Evolutionary conservation across 768 basidiomycete genomes (phyloP), one percentile per base, ranked within the genome.

Genomic region (Hydnum rufescens): DNA sequence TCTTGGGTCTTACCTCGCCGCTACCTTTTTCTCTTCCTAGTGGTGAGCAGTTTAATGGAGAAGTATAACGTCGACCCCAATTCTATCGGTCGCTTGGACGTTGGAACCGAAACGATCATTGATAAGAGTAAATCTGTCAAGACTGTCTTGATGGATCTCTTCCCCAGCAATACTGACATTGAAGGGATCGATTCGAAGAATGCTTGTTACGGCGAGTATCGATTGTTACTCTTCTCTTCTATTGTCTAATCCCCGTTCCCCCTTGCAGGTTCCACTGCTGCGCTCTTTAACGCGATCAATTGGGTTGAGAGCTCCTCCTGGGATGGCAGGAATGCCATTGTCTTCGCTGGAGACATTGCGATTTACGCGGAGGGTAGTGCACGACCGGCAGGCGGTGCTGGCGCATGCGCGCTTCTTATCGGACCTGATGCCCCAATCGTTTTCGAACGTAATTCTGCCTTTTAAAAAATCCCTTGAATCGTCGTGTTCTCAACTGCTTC

Each of bases 111-210:
- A 66, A 96, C 95, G 36, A 87, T 97, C 68, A 95, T 99, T 61
- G 95, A 99, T 77, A 97, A 97, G 71, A 92, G 89, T 42, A 99
- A 99, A 68, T 86, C 93, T 4, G 88, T 89, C 66, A 99, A 99
- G 70, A 96, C 95, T 2, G 81, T 86, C 53, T 76, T 99, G 55
- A 97, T 99, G 95, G 89, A 96, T 67, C 82, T 97, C 62, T 99
- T 99, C 63, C 79, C 83, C 43, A 78, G 77, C 54, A 99, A 99
- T 76, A 77, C 75, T 60, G 95, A 99, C 63, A 89, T 99, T 53
- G 95, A 99, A 68, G 95, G 95, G 59, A 84, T 99, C 65, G 95
- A 99, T 70, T 90, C 86, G 44, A 97, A 97, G 72, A 99, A 96
- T 64, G 95, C 95, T 19, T 99, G 95, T 72, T 99, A 99, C 62